phyloP scores from a whole-genome alignment of 2,329 filamentous ascomycete species.

The Diplocarpon mali region DNA sequence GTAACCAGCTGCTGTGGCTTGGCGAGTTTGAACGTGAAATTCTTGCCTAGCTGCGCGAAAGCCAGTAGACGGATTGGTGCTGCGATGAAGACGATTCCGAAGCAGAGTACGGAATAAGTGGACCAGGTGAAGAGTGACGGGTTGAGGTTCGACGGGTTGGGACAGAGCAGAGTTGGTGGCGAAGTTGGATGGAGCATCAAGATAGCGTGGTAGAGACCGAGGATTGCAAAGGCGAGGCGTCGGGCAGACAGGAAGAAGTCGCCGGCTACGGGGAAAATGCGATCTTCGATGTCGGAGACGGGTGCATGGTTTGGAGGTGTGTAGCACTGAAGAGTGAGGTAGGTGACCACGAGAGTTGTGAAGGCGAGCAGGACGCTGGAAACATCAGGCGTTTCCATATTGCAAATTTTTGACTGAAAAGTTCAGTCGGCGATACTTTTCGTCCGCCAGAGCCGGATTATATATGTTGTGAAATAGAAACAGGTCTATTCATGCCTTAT shows the following conservation, averaged over 20 bases:
- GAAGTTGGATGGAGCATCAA: conserved; percentile 3
- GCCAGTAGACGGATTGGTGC: conserved; percentile 28
- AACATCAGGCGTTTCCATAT: background rate
- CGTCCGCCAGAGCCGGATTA: too few species aligned
- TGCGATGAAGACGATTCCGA: conserved; percentile 19
- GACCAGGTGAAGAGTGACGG: conserved; percentile 24
- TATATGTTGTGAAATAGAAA: too few species aligned
- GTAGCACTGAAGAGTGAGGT: conserved; percentile 5
- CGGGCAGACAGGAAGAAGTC: conserved; percentile 2
- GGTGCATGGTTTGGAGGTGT: conserved; percentile 7
- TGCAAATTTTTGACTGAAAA: background rate
- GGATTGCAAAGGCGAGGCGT: background rate
- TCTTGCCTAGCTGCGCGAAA: conserved; percentile 35
- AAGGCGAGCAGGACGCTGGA: conserved; percentile 1
- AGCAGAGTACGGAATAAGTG: conserved; percentile 5
- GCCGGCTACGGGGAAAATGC: background rate
- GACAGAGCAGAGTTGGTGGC: conserved; percentile 5
- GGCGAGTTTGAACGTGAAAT: conserved; percentile 43
- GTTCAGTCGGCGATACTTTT: too few species aligned
- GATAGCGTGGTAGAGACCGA: conserved; percentile 6
- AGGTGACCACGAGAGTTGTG: conserved; percentile 4
- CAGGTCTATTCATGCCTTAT: too few species aligned
- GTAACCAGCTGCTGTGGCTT: conserved; percentile 61
- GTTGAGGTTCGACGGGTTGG: conserved; percentile 3
- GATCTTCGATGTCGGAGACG: conserved; percentile 1